Conservation (phyloP, 73 alveolate species). For the Urostyla sp. region DNA sequence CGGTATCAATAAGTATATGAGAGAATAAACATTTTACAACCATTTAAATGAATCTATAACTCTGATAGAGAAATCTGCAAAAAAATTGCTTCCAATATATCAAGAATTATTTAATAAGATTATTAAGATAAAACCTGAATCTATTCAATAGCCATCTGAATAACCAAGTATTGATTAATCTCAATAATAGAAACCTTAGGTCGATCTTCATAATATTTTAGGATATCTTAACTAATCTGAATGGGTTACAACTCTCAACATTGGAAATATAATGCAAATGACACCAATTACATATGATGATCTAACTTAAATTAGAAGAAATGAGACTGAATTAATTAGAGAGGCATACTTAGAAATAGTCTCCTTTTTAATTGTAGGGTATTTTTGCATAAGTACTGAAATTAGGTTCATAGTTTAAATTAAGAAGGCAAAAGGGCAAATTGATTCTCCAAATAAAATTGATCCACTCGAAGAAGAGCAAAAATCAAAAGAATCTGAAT, state of each 20-base stretch:
- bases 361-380: conserved; percentile 46
- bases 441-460: neutral
- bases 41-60: conserved; percentile 44
- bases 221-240: conserved; percentile 58
- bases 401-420: conserved; percentile 40
- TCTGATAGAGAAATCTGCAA: conserved; percentile 38
- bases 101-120: conserved; percentile 19
- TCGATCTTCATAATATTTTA: conserved; percentile 50
- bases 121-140: neutral
- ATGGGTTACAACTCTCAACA: conserved; percentile 28
- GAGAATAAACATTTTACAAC: conserved; percentile 3
- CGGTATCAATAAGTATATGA: conserved; percentile 9
- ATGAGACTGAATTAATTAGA: conserved; percentile 48
- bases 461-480: neutral
- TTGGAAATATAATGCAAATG: conserved; percentile 61
- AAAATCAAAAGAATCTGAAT: conserved; percentile 53
- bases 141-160: neutral
- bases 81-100: conserved; percentile 34
- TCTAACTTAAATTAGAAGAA: conserved; percentile 2
- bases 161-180: neutral
- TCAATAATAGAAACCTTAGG: neutral
- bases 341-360: conserved; percentile 56
- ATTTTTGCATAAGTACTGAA: conserved; percentile 56
- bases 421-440: conserved; percentile 21
- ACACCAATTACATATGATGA: conserved; percentile 41